Base-by-base conservation (phyloP, 2,329 filamentous ascomycete species). In the Alternaria arbusti region DNA sequence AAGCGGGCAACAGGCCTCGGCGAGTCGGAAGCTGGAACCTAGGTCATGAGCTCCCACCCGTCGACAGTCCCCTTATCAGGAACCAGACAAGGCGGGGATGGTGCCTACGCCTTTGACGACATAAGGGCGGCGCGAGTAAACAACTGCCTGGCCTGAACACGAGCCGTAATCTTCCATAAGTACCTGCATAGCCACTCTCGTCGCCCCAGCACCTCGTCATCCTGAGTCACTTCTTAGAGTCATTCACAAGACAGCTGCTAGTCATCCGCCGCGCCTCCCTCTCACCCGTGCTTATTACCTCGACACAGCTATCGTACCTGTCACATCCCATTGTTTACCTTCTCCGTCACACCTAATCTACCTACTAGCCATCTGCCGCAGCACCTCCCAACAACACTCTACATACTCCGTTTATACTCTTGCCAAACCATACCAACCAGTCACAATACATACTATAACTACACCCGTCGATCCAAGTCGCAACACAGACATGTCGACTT, bases 401-500 rank as follows among this genome's bases (percentile, higher is more conserved):
- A 17, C 22, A 20, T 10, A 22, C 25, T 17, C 60, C 23, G 40
- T 20, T 5, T n/a, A 25, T 10, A 22, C 25, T 17, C 52, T 10
- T 46, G 32, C 40, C 36, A 40, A 40, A 49, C 30, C 44, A 26
- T 45, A 55, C 26, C 45, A 28, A 25, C n/a, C 26, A 47, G 8
- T 47, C 60, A 30, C 50, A n/a, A 12, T 40, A 59, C 47, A 50
- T 6, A 54, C 17, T 26, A 47, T 20, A 56, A 25, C 25, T 25
- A 20, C 64, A 60, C 54, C 57, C 52, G 55, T 60, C 47, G 17
- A 52, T 51, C 28, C 63, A 68, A 59, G 32, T 17, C 25, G 43
- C 25, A 54, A 36, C 49, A 45, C 61, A 69, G 73, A 51, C 76
- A 84, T 84, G 82, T 79, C 82, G 69, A 75, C 81, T 71, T 80